phyloP scores from a whole-genome alignment of 192 early-diverging fungal genomes.

The Gaertneriomyces sp. region DNA sequence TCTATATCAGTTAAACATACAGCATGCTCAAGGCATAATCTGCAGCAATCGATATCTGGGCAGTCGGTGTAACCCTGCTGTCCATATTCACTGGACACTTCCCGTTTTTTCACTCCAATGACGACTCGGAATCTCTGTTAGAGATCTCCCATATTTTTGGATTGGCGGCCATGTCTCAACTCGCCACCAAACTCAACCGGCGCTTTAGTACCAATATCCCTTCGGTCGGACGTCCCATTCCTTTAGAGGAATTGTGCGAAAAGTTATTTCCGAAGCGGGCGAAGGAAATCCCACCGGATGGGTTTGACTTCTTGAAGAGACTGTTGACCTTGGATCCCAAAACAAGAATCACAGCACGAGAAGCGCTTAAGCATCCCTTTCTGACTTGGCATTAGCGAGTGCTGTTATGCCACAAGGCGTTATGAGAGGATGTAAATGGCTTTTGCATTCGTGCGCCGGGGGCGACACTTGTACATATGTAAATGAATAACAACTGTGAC shows the following conservation, averaged over 20 bases:
- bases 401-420: too few relatives aligned
- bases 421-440: too few relatives aligned
- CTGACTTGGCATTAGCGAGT: constrained; percentile 28
- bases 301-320: constrained; percentile 59
- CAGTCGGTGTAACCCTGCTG: constrained; percentile 81
- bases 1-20: not conserved
- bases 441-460: too few relatives aligned
- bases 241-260: constrained; percentile 39
- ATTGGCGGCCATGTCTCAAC: constrained; percentile 64
- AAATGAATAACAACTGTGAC: too few relatives aligned
- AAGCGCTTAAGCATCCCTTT: constrained; percentile 79
- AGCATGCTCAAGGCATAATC: not conserved
- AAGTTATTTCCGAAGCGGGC: constrained; percentile 39
- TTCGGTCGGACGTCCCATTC: constrained; percentile 26
- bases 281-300: constrained; percentile 43
- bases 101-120: constrained; percentile 85
- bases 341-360: constrained; percentile 66
- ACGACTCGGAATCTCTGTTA: constrained; percentile 80
- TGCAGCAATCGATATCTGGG: constrained; percentile 86
- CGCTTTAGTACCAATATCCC: constrained; percentile 55
- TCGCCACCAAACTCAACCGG: constrained; percentile 56
- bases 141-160: constrained; percentile 84
- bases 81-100: constrained; percentile 76
- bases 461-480: too few relatives aligned
- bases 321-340: constrained; percentile 57